These are phyloP conservation scores for Amanita muscaria DNA, from an alignment of 768 basidiomycete species.

Conservation along the genomic window DNA sequence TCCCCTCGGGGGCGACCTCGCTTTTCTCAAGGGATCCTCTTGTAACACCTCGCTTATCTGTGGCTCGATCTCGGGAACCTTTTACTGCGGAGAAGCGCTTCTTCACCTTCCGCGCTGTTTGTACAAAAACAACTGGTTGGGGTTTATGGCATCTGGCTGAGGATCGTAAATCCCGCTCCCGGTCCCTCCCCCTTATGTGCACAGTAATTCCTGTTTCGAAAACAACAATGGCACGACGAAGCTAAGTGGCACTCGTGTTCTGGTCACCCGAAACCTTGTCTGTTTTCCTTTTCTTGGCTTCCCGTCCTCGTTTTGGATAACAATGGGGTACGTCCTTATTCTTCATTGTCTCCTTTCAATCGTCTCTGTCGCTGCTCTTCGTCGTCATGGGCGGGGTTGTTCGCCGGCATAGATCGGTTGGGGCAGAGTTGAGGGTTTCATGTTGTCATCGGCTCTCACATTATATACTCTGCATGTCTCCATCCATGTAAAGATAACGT, in stretches of 20 bases:
- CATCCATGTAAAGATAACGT: too few species aligned
- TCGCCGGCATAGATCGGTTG: too few species aligned
- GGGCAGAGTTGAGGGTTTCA: too few species aligned
- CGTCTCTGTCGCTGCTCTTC: too few species aligned
- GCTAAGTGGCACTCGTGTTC: too few species aligned
- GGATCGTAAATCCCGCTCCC: neutral
- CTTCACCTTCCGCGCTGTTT: neutral
- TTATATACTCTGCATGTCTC: too few species aligned
- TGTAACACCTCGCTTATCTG: neutral
- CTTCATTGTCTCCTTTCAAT: too few species aligned
- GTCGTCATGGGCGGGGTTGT: too few species aligned
- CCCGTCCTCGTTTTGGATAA: neutral
- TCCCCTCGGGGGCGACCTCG: too few species aligned
- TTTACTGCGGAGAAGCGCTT: slow-evolving; percentile 5
- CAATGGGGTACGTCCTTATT: too few species aligned
- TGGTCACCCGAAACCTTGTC: neutral
- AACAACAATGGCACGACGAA: neutral
- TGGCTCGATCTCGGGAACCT: slow-evolving; percentile 2
- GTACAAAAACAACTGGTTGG: neutral
- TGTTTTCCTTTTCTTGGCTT: neutral
- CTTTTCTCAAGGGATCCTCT: too few species aligned
- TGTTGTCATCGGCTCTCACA: too few species aligned
- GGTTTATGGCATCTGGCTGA: neutral
- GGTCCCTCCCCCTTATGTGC: neutral
- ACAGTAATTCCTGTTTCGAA: neutral